A percentile compares a stretch with the other conserved stretches of the same genome.
These are phyloP conservation scores for Cercospora nicotianae DNA, from an alignment of 2,329 filamentous ascomycete genomes.

Conservation along the genomic window DNA sequence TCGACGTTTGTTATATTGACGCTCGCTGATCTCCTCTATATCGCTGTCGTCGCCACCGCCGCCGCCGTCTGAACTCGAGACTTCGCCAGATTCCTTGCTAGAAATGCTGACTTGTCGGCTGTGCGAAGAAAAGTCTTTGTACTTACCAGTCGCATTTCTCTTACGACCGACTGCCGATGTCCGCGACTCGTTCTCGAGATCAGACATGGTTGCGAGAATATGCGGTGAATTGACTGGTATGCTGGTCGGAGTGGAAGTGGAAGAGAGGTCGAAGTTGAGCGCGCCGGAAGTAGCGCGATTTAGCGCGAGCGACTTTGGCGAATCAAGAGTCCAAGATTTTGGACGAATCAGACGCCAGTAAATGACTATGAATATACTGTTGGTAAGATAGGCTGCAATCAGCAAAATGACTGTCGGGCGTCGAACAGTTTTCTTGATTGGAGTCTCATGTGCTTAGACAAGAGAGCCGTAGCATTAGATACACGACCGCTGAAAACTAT, in stretches of 20 bases:
- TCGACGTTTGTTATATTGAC: neutral
- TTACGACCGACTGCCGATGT: slow-evolving; percentile 16
- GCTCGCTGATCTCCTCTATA: slow-evolving; percentile 2
- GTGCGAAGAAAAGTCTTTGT: slow-evolving; percentile 4
- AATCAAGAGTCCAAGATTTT: neutral
- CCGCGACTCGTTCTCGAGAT: slow-evolving; percentile 14
- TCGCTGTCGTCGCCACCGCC: neutral
- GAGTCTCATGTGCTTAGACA: neutral
- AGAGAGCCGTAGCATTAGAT: neutral
- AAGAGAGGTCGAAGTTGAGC: neutral
- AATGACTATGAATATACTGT: neutral
- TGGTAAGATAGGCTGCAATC: neutral
- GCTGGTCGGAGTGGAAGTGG: neutral
- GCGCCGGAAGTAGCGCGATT: neutral
- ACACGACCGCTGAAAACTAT: neutral
- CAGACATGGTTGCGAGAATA: slow-evolving; percentile 4
- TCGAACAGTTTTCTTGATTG: neutral
- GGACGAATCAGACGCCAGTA: neutral
- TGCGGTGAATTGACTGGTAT: neutral
- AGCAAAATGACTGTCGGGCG: neutral
- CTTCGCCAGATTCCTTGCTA: slow-evolving; percentile 19
- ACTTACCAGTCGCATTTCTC: slow-evolving; percentile 10
- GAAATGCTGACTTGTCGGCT: slow-evolving; percentile 18
- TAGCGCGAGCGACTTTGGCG: neutral
- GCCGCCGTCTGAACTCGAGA: slow-evolving; percentile 11